Conservation (phyloP, 73 alveolate genomes). For the Tetrahymena borealis region DNA sequence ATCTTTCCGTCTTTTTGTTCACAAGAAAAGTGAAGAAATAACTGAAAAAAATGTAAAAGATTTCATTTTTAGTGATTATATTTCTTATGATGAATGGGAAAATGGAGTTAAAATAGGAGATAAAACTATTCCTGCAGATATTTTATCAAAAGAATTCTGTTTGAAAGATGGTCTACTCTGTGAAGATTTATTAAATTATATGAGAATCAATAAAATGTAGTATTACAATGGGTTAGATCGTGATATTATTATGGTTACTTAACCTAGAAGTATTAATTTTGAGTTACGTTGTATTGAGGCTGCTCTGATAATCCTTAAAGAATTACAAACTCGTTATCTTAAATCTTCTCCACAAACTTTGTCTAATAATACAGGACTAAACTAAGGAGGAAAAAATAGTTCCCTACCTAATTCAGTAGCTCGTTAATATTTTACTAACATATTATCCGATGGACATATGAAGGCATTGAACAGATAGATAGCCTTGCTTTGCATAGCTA, state of each 20-base stretch:
- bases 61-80: not conserved
- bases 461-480: not conserved
- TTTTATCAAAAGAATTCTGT: not conserved
- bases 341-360: not conserved
- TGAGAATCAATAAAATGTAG: constrained; percentile 1
- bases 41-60: not conserved
- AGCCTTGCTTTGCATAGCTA: not conserved
- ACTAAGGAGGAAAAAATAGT: not conserved
- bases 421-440: not conserved
- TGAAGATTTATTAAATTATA: not conserved
- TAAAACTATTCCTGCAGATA: not conserved
- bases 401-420: not conserved
- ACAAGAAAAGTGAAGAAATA: constrained; percentile 24
- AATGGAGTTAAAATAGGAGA: not conserved
- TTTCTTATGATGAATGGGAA: not conserved
- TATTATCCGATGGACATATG: not conserved
- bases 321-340: not conserved
- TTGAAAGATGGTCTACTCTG: not conserved
- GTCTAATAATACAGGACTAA: not conserved
- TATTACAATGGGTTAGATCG: not conserved
- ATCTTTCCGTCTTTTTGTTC: constrained; percentile 34
- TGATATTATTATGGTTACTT: not conserved
- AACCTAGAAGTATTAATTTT: not conserved
- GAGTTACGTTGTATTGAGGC: not conserved
- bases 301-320: not conserved